Evolutionary conservation across 176 grass and related monocot genomes (phyloP).

Genomic region (Echinochloa phyllopogon): DNA sequence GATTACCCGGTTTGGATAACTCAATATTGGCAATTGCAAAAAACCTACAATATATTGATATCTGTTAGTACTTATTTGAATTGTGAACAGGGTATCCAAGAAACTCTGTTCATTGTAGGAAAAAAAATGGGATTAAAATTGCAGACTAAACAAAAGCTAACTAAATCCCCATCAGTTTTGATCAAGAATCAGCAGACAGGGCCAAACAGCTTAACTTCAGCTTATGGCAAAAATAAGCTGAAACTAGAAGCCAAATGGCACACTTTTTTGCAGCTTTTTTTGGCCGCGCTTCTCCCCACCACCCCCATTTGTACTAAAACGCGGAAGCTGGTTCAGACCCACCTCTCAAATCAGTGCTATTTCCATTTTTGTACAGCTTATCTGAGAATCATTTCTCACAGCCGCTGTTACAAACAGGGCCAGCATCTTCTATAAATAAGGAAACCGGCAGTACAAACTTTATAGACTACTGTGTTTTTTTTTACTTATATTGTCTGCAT

Average conservation of each 20-base stretch:
- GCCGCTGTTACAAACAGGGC: too few species aligned
- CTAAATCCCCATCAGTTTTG: background rate
- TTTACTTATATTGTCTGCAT: constrained; percentile 6
- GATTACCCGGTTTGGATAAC: constrained; percentile 92
- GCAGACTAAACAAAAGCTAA: constrained; percentile 3
- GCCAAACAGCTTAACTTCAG: too few species aligned
- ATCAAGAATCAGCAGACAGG: constrained; percentile 28
- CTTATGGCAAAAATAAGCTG: too few species aligned
- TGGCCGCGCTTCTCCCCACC: too few species aligned
- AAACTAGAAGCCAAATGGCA: too few species aligned
- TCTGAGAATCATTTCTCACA: too few species aligned
- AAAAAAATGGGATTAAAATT: constrained; percentile 11
- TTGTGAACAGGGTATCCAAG: constrained; percentile 26
- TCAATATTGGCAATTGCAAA: constrained; percentile 79
- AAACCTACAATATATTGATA: constrained; percentile 71
- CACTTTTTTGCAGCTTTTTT: too few species aligned
- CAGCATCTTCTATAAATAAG: constrained; percentile 36
- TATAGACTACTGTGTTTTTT: constrained; percentile 6
- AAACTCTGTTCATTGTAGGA: constrained; percentile 15
- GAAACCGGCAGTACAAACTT: constrained; percentile 20
- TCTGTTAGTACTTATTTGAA: constrained; percentile 31
- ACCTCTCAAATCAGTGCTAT: too few species aligned
- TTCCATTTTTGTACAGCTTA: too few species aligned
- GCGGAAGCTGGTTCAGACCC: too few species aligned
- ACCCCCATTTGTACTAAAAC: too few species aligned